Percentiles rank a stretch among this genome's conserved stretches.
Evolutionary conservation across 768 basidiomycete species (phyloP).

Genomic region (Rhizopogon sp.): DNA sequence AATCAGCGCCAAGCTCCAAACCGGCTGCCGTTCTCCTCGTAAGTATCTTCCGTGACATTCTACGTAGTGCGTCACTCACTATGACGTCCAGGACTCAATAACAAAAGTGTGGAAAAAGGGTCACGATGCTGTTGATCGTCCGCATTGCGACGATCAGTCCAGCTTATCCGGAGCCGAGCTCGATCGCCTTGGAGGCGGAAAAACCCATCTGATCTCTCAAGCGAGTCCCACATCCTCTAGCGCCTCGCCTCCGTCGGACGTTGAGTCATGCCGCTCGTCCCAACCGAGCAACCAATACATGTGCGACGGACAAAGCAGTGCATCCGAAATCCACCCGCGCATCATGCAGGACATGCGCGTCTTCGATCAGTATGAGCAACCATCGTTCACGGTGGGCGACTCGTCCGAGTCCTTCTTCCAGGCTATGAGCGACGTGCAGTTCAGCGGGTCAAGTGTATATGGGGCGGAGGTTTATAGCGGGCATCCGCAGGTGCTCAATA

Average conservation of each 20-base stretch:
- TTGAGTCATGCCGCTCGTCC: conserved; percentile 11
- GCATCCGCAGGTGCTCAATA: conserved; percentile 10
- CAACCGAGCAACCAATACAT: not conserved
- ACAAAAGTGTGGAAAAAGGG: conserved; percentile 39
- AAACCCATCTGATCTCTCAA: conserved; percentile 39
- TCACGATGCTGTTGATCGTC: conserved; percentile 33
- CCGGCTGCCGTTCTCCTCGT: conserved; percentile 44
- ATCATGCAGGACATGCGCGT: conserved; percentile 51
- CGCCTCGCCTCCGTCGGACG: conserved; percentile 8
- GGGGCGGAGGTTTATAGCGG: conserved; percentile 10
- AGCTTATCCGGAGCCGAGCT: conserved; percentile 40
- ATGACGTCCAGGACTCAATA: conserved; percentile 32
- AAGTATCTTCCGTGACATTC: conserved; percentile 9
- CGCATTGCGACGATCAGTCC: conserved; percentile 16
- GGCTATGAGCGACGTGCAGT: conserved; percentile 28
- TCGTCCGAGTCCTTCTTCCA: conserved; percentile 23
- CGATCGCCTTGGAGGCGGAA: conserved; percentile 48
- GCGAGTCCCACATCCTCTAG: not conserved
- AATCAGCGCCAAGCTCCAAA: conserved; percentile 39
- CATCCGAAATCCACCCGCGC: conserved; percentile 20
- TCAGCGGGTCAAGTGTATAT: conserved; percentile 11
- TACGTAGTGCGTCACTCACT: not conserved
- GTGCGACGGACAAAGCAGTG: conserved; percentile 1
- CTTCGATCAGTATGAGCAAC: conserved; percentile 32
- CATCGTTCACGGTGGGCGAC: conserved; percentile 14